Evolutionary conservation across 805 yeast genomes (phyloP).

Genomic region (Lipomyces yamadae): DNA sequence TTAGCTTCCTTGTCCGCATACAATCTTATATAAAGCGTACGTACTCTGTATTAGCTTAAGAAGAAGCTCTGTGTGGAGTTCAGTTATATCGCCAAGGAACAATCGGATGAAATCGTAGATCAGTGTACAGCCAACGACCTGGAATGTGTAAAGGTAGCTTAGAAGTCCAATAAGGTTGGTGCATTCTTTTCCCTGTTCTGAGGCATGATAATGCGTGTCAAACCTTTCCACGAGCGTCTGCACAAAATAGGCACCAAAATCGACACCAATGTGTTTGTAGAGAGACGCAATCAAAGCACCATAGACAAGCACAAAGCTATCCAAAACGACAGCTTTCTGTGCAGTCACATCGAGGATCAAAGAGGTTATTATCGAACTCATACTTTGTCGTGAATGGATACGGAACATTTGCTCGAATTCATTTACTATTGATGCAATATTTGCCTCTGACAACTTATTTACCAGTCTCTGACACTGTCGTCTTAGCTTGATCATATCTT

Average conservation of each 20-base stretch:
- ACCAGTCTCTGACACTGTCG: constrained; percentile 78
- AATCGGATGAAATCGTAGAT: constrained; percentile 73
- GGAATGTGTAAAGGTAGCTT: constrained; percentile 77
- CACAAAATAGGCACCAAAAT: constrained; percentile 84
- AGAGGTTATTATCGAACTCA: constrained; percentile 68
- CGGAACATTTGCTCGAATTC: constrained; percentile 68
- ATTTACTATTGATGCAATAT: constrained; percentile 68
- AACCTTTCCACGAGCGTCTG: constrained; percentile 79
- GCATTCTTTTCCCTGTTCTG: constrained; percentile 51
- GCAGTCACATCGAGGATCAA: constrained; percentile 68
- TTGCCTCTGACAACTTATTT: constrained; percentile 88
- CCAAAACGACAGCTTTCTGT: constrained; percentile 69
- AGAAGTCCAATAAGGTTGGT: constrained; percentile 74
- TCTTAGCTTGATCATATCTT: constrained; percentile 56
- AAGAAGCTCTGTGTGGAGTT: constrained; percentile 75
- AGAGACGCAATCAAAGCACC: constrained; percentile 77
- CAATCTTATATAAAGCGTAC: not conserved
- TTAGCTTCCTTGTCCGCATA: not conserved
- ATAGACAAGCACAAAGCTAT: constrained; percentile 77
- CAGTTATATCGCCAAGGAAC: constrained; percentile 61
- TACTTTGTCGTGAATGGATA: constrained; percentile 76
- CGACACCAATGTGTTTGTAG: constrained; percentile 79
- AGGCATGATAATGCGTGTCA: constrained; percentile 50
- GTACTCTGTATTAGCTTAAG: constrained; percentile 64
- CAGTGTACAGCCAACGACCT: constrained; percentile 71